Base-by-base conservation (phyloP, 148 eudicot species). In the Hydrangea macrophylla region DNA sequence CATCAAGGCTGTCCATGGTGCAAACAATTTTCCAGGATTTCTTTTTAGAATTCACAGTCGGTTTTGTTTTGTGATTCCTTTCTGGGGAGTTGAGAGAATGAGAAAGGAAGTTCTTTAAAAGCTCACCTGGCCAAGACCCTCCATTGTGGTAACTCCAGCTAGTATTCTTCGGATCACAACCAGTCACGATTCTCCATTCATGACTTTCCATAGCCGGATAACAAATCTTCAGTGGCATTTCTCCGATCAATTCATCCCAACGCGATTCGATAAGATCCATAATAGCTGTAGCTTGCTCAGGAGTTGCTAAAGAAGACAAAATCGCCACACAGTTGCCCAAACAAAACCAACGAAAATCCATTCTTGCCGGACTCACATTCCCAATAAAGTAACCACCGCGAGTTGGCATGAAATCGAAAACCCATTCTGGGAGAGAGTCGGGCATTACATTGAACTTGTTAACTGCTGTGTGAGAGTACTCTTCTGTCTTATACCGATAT, bases 101-200 rank as follows among this genome's bases (percentile, higher is more conserved):
- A 56, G 26, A 27, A 22, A 30, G 24, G 58, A 8, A 3, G 25
- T 10, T 2, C 33, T 1, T 8, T 9, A 24, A 26, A 64, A 48
- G 30, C 9, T 60, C 44, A 82, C 97, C 97, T 79, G 97, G 97
- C 97, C 97, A 91, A 39, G 94, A 77, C 50, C 97, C 97, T 36
- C 94, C 94, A 60, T 91, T 91, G 73, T 91, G 97, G 71, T 91
- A 88, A 75, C 97, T 84, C 88, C 88, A 84, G 23, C 88, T 79
- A 11, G 85, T 84, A 42, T 81, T 84, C 58, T 84, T 84, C 0
- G 88, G 88, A 75, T 84, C 88, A 74, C 80, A 84, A 4, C 88
- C 88, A 5, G 88, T 84, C 28, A 86, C 81, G 31, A 91, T 91
- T 72, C 84, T 82, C 97, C 97, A 88, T 28, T 91, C 94, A 62